Evolutionary conservation across 2,329 filamentous ascomycete genomes (phyloP).

Genomic region (Penicillium sp.): DNA sequence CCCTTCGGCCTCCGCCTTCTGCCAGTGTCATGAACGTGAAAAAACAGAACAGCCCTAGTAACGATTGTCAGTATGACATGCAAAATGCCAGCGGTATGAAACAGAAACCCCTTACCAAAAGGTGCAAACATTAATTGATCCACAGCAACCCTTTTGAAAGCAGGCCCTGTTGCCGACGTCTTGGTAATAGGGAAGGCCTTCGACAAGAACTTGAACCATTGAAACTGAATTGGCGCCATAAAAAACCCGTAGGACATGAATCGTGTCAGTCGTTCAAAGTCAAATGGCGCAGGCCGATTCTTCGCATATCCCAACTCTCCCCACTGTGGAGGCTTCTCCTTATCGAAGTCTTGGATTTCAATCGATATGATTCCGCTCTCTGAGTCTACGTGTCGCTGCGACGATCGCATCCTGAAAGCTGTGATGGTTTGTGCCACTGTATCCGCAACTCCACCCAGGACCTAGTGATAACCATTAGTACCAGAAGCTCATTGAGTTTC

Average conservation of each 20-base stretch:
- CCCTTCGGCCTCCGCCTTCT: conserved; percentile 81
- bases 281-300: conserved; percentile 73
- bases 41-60: conserved; percentile 70
- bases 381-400: conserved; percentile 51
- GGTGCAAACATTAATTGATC: conserved; percentile 94
- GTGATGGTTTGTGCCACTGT: conserved; percentile 94
- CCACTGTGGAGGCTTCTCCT: conserved; percentile 65
- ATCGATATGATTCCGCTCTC: conserved; percentile 72
- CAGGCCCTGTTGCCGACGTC: conserved; percentile 67
- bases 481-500: not conserved
- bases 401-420: conserved; percentile 61
- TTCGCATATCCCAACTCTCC: conserved; percentile 64
- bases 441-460: conserved; percentile 92
- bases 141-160: conserved; percentile 83
- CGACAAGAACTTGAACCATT: conserved; percentile 88
- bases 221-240: conserved; percentile 93
- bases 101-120: conserved; percentile 56
- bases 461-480: conserved; percentile 33
- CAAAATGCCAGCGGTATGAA: not conserved
- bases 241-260: conserved; percentile 98
- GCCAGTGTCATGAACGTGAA: conserved; percentile 96
- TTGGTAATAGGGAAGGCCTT: conserved; percentile 80
- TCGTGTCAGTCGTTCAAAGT: conserved; percentile 88
- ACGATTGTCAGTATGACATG: conserved; percentile 8
- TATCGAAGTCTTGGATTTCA: conserved; percentile 83